These are phyloP conservation scores for Verticillium isaacii DNA, from an alignment of 2,329 filamentous ascomycete species.

Conservation along the genomic window DNA sequence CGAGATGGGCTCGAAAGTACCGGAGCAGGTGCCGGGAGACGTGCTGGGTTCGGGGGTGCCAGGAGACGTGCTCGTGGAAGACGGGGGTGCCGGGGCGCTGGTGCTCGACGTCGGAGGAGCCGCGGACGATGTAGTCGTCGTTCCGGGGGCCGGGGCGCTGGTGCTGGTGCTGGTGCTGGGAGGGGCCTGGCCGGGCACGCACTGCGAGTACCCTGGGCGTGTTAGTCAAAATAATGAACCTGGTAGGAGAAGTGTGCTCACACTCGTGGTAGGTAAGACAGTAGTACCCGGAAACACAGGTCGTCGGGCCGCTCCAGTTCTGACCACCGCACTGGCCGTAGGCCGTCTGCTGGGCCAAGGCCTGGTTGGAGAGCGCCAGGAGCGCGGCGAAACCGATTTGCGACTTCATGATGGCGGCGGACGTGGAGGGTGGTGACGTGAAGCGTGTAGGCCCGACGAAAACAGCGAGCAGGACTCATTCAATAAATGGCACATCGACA, in stretches of 20 bases:
- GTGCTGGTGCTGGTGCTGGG: conserved; percentile 4
- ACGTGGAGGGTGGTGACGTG: background rate
- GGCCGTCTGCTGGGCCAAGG: conserved; percentile 5
- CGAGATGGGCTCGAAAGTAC: conserved; percentile 37
- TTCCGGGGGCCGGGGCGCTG: background rate
- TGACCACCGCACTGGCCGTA: conserved; percentile 10
- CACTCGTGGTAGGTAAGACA: conserved; percentile 7
- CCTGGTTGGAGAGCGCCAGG: conserved; percentile 1
- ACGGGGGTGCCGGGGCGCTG: conserved; percentile 1
- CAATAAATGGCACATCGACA: background rate
- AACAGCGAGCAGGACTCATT: background rate
- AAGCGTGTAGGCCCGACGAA: background rate
- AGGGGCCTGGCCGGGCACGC: conserved; percentile 4
- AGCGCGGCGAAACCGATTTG: conserved; percentile 1
- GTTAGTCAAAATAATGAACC: background rate
- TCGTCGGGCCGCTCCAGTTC: conserved; percentile 8
- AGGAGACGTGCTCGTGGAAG: background rate
- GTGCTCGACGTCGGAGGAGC: background rate
- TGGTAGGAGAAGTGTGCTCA: background rate
- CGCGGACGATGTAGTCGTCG: background rate
- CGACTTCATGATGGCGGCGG: background rate
- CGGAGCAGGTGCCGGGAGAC: conserved; percentile 24
- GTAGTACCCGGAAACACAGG: conserved; percentile 7
- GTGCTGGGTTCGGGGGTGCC: background rate
- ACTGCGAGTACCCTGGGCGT: conserved; percentile 9